Conservation (phyloP, 805 yeast species). For the Yarrowia deformans region DNA sequence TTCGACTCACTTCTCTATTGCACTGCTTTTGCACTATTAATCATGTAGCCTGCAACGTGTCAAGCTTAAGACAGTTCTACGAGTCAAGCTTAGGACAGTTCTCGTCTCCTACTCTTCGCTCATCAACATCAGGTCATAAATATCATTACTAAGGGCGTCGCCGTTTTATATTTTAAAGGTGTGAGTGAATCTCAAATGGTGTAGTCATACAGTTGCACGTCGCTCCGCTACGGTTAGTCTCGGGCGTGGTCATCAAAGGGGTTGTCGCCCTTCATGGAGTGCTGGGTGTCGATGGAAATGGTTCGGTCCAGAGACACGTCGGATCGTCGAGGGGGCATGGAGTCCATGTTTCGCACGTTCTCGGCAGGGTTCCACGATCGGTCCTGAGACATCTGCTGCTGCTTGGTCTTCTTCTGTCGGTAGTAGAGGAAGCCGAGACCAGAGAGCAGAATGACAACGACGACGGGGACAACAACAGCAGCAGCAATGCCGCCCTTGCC, state of each 20-base stretch:
- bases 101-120: no score
- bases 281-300: conserved; percentile 28
- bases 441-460: conserved; percentile 49
- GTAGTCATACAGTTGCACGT: neutral
- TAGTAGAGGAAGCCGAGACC: conserved; percentile 47
- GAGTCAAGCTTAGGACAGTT: no score
- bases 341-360: conserved; percentile 34
- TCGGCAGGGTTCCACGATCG: conserved; percentile 37
- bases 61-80: no score
- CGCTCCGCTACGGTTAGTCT: neutral
- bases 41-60: no score
- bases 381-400: neutral
- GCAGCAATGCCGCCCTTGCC: conserved; percentile 48
- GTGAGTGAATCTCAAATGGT: conserved; percentile 34
- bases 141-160: conserved; percentile 11
- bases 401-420: conserved; percentile 46
- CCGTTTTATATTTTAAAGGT: conserved; percentile 1
- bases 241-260: conserved; percentile 10
- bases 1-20: no score
- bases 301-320: conserved; percentile 37
- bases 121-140: conserved; percentile 4
- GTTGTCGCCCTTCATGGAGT: conserved; percentile 38
- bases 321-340: conserved; percentile 33
- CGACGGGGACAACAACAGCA: conserved; percentile 56
- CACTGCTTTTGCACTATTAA: no score